Conservation (phyloP, 306 rosid genomes). For the Chamaecrista fasciculata region DNA sequence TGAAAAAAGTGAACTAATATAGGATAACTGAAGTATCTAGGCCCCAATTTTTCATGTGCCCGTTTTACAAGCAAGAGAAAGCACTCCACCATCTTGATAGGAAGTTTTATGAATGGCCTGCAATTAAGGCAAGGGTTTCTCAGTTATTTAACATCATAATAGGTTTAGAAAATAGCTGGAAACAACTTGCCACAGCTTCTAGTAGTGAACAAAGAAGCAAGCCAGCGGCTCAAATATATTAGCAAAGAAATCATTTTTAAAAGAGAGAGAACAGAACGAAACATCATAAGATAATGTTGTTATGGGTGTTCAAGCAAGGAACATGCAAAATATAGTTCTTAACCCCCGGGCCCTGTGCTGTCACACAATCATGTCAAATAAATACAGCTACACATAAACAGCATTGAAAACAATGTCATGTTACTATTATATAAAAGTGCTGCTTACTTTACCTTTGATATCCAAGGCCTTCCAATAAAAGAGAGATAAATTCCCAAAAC, state of each 20-base stretch:
- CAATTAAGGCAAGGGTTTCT: slow-evolving; percentile 34
- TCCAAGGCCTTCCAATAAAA: slow-evolving; percentile 64
- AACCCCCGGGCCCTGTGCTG: background rate
- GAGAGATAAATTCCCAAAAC: slow-evolving; percentile 69
- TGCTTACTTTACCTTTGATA: slow-evolving; percentile 64
- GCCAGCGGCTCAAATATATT: slow-evolving; percentile 1
- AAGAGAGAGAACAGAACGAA: slow-evolving; percentile 5
- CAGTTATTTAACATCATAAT: slow-evolving; percentile 28
- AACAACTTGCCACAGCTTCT: slow-evolving; percentile 11
- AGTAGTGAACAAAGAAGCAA: slow-evolving; percentile 29
- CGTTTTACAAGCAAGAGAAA: slow-evolving; percentile 51
- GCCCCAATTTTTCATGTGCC: slow-evolving; percentile 51
- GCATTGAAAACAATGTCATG: slow-evolving; percentile 12
- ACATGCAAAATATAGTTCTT: slow-evolving; percentile 5
- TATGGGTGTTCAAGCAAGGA: slow-evolving; percentile 6
- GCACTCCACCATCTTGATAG: slow-evolving; percentile 52
- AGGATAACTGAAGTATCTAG: slow-evolving; percentile 46
- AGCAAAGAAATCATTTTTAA: slow-evolving; percentile 15
- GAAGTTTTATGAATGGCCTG: slow-evolving; percentile 80
- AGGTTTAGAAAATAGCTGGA: slow-evolving; percentile 17
- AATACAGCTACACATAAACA: slow-evolving; percentile 18
- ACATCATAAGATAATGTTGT: background rate
- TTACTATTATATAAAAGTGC: slow-evolving; percentile 21
- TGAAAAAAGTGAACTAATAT: slow-evolving; percentile 50
- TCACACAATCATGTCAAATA: slow-evolving; percentile 21